Percentiles rank a stretch among this genome's conserved stretches.
These are phyloP conservation scores for Saccharomyces hybrid DNA, from an alignment of 1,139 yeast genomes.

Conservation along the genomic window DNA sequence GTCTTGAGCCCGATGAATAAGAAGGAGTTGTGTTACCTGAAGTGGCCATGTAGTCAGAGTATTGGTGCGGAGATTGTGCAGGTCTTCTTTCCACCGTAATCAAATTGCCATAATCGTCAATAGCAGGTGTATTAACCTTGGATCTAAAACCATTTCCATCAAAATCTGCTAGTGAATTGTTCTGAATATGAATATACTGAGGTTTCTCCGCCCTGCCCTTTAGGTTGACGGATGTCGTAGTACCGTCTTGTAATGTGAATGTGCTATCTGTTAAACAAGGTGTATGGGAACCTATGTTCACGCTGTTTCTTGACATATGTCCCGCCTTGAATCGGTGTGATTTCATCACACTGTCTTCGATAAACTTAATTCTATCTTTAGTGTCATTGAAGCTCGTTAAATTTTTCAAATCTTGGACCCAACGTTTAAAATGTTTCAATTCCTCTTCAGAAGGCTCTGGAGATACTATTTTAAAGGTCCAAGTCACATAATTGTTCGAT, in stretches of 20 bases:
- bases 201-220: conserved; percentile 17
- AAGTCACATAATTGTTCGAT: conserved; percentile 15
- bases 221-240: conserved; percentile 4
- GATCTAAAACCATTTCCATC: conserved; percentile 15
- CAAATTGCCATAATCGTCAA: conserved; percentile 33
- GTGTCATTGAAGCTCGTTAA: conserved; percentile 34
- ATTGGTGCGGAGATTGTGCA: conserved; percentile 8
- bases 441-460: conserved; percentile 31
- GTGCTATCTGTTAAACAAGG: conserved; percentile 3
- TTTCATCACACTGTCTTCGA: conserved; percentile 28
- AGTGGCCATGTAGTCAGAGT: conserved; percentile 2
- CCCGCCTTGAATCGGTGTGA: conserved; percentile 19
- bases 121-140: conserved; percentile 31
- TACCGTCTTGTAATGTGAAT: conserved; percentile 4
- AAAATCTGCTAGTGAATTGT: conserved; percentile 10
- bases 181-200: conserved; percentile 24
- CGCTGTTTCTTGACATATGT: conserved; percentile 9
- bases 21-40: conserved; percentile 1
- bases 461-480: conserved; percentile 25
- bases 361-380: conserved; percentile 32
- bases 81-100: conserved; percentile 23
- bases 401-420: conserved; percentile 41
- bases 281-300: conserved; percentile 11
- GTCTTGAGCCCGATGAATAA: conserved; percentile 8
- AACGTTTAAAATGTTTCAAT: conserved; percentile 35